Evolutionary conservation across 2,329 filamentous ascomycete species (phyloP).

Genomic region (Tolypocladium ovalisporum): DNA sequence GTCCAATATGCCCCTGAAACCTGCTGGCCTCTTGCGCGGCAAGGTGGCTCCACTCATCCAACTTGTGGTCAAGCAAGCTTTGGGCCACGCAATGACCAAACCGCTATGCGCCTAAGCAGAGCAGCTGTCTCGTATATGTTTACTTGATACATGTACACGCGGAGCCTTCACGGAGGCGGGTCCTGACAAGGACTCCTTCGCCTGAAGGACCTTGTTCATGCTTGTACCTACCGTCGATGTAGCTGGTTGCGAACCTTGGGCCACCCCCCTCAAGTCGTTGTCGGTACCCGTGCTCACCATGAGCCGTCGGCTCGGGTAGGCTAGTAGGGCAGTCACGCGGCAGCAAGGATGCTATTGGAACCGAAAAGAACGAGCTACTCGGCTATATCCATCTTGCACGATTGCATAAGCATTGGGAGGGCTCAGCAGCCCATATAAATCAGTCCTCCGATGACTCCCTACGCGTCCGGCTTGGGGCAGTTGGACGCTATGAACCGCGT

Average conservation of each 20-base stretch:
- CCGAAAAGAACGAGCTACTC: background rate
- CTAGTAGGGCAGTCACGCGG: background rate
- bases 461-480: background rate
- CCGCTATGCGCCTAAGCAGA: background rate
- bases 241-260: background rate
- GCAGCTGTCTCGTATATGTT: background rate
- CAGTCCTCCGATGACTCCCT: too few species aligned
- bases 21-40: background rate
- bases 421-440: background rate
- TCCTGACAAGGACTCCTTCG: background rate
- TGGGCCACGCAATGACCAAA: background rate
- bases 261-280: background rate
- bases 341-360: background rate
- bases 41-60: background rate
- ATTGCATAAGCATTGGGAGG: background rate
- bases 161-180: background rate
- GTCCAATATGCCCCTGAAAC: background rate
- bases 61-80: background rate
- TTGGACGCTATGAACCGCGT: background rate
- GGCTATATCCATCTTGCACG: background rate
- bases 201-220: background rate
- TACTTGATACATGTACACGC: background rate
- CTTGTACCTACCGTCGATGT: background rate
- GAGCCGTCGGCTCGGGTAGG: background rate
- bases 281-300: conserved; percentile 1